Conservation (phyloP, 352 stramenopile species). For the Globisporangium mamillatum region DNA sequence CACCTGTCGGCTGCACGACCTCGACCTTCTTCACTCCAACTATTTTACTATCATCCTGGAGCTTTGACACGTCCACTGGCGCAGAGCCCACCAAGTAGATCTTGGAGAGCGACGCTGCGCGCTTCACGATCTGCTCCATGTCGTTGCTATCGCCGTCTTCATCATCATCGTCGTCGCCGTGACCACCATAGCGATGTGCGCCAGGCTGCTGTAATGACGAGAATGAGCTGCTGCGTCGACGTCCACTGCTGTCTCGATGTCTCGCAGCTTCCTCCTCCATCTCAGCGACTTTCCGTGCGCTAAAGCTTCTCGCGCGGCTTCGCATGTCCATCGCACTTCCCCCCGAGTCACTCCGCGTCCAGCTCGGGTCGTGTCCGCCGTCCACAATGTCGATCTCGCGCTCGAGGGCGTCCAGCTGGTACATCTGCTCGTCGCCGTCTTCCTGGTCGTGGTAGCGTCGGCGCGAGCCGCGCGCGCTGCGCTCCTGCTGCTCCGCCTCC, state of each 20-base stretch:
- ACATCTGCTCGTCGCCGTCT: constrained; percentile 9
- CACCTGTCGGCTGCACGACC: constrained; percentile 67
- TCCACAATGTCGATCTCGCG: constrained; percentile 31
- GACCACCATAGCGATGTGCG: constrained; percentile 10
- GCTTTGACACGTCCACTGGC: constrained; percentile 75
- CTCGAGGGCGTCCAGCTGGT: constrained; percentile 20
- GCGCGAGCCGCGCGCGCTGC: neutral
- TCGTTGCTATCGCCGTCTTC: constrained; percentile 26
- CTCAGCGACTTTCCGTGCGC: constrained; percentile 30
- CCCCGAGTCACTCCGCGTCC: constrained; percentile 22
- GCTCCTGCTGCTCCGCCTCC: constrained; percentile 6
- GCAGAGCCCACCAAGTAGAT: constrained; percentile 83
- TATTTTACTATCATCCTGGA: constrained; percentile 78
- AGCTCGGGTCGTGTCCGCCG: constrained; percentile 33
- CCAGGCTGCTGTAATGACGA: constrained; percentile 31
- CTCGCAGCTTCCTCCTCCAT: constrained; percentile 28
- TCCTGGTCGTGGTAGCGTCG: constrained; percentile 14
- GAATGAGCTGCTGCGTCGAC: constrained; percentile 69
- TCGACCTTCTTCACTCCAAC: constrained; percentile 74
- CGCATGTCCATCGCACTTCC: constrained; percentile 21
- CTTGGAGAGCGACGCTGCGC: constrained; percentile 74
- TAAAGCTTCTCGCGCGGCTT: constrained; percentile 47
- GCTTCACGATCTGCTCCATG: constrained; percentile 52
- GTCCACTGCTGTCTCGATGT: constrained; percentile 13
- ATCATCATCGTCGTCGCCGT: constrained; percentile 9